These are phyloP conservation scores for Anastatica hierochuntica DNA, from an alignment of 345 rosid genomes.

Conservation along the genomic window DNA sequence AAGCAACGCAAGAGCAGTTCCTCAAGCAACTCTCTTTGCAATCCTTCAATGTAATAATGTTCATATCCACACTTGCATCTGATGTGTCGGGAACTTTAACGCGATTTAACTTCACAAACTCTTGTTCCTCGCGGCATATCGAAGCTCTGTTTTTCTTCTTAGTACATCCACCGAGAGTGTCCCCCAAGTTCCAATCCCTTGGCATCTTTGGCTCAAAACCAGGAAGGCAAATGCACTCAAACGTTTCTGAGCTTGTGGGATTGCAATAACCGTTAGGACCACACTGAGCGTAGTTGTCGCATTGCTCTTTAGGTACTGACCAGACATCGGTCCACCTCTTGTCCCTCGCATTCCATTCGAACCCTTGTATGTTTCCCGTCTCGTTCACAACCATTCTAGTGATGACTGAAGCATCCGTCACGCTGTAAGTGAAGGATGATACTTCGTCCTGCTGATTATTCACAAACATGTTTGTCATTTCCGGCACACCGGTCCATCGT, in stretches of 20 bases:
- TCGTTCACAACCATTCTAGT: slow-evolving; percentile 46
- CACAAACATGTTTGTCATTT: slow-evolving; percentile 31
- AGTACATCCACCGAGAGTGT: slow-evolving; percentile 41
- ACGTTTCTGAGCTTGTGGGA: slow-evolving; percentile 14
- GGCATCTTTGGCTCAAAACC: slow-evolving; percentile 53
- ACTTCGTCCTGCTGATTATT: slow-evolving; percentile 29
- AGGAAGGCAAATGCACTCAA: slow-evolving; percentile 48
- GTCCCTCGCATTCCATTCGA: slow-evolving; percentile 37
- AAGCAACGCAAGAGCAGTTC: slow-evolving; percentile 53
- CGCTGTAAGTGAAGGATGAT: slow-evolving; percentile 22
- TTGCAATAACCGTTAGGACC: slow-evolving; percentile 46
- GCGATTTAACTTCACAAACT: slow-evolving; percentile 35
- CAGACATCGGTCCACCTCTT: slow-evolving; percentile 38
- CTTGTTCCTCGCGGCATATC: slow-evolving; percentile 33
- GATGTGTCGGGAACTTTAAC: slow-evolving; percentile 50
- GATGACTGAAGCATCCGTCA: slow-evolving; percentile 22
- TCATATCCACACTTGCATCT: slow-evolving; percentile 26
- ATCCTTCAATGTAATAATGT: slow-evolving; percentile 28
- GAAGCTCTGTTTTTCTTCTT: slow-evolving; percentile 20
- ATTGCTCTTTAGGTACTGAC: slow-evolving; percentile 47
- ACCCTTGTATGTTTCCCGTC: slow-evolving; percentile 34
- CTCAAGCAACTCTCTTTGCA: slow-evolving; percentile 34
- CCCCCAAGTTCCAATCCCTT: slow-evolving; percentile 41
- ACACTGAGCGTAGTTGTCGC: slow-evolving; percentile 50
- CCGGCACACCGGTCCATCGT: slow-evolving; percentile 65